Evolutionary conservation across 2,329 filamentous ascomycete genomes (phyloP).

Genomic region (Aspergillus fijiensis): DNA sequence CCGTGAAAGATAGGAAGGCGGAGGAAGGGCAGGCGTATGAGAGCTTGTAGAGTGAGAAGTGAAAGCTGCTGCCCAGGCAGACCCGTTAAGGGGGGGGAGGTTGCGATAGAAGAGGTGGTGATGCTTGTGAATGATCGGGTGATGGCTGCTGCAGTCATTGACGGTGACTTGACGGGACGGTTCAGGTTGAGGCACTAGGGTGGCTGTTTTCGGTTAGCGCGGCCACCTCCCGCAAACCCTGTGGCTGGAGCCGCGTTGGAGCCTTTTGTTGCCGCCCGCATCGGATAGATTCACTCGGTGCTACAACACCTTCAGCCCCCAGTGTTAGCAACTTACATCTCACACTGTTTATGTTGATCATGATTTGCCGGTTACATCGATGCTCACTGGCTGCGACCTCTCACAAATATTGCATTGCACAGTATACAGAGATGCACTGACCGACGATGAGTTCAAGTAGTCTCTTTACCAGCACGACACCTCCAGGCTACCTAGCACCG

Average conservation of each 20-base stretch:
- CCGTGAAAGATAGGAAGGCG: conserved; percentile 14
- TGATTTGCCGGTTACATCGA: no score
- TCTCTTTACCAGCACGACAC: neutral
- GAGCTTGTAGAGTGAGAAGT: conserved; percentile 21
- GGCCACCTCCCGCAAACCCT: conserved; percentile 20
- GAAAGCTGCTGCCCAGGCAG: conserved; percentile 27
- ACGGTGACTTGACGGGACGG: conserved; percentile 28
- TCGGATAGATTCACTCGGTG: neutral
- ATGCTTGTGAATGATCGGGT: conserved; percentile 31
- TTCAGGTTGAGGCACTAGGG: conserved; percentile 42
- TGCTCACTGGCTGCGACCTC: no score
- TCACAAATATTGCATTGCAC: no score
- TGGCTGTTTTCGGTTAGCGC: conserved; percentile 46
- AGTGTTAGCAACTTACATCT: no score
- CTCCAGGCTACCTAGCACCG: neutral
- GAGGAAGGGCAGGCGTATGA: conserved; percentile 17
- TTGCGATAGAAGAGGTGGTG: conserved; percentile 23
- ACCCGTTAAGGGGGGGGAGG: conserved; percentile 25
- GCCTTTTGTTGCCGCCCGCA: neutral
- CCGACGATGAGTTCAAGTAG: neutral
- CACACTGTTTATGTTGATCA: no score
- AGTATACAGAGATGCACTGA: no score
- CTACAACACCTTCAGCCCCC: neutral
- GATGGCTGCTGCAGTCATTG: conserved; percentile 33
- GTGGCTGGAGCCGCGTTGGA: conserved; percentile 18